Base-by-base conservation (phyloP, 257 asterid species). In the Solanum etuberosum region DNA sequence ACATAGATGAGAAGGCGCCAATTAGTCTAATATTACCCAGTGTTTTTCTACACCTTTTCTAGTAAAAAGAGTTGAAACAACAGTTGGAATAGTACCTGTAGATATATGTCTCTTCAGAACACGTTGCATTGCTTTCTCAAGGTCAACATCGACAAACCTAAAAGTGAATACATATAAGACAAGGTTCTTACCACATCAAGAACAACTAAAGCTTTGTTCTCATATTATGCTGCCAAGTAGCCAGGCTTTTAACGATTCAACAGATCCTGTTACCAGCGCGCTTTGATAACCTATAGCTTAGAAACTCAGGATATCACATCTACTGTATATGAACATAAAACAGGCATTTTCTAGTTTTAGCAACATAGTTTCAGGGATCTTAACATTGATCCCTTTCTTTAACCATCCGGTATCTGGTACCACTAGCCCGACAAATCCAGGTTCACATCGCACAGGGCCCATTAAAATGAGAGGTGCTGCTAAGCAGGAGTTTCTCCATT, bases 131-230 rank as follows among this genome's bases (percentile, higher is more conserved):
- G 99, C 93, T 91, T 92, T 93, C 86, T 92, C 93, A 74, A 96
- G 88, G 89, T 96, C 98, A 68, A 95, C 88, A 84, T 96, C 98
- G 38, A 95, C 89, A 87, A 96, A 96, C 99, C 98, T 96, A 81
- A 74, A 86, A 88, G 84, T 48, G 27, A 83, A 34, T 38, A 65
- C 51, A 68, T 72, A 71, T 46, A 80, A 46, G 13, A 80, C 42
- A 29, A 46, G 40, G 3, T 0, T 18, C 67, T 76, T 38, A 43
- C 21, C 1, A 18, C 85, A 67, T 61, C 73, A 76, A 68, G 85
- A 35, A 85, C 67, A 78, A 80, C 85, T 70, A 86, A 86, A 46
- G 38, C 10, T 86, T 35, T 48, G 6, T 12, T 72, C 76, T 83
- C 83, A 83, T 68, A 43, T 32, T 35, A 68, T 65, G 61, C 35